phyloP scores from a whole-genome alignment of 768 basidiomycete genomes.

The Lentinula raphanica region DNA sequence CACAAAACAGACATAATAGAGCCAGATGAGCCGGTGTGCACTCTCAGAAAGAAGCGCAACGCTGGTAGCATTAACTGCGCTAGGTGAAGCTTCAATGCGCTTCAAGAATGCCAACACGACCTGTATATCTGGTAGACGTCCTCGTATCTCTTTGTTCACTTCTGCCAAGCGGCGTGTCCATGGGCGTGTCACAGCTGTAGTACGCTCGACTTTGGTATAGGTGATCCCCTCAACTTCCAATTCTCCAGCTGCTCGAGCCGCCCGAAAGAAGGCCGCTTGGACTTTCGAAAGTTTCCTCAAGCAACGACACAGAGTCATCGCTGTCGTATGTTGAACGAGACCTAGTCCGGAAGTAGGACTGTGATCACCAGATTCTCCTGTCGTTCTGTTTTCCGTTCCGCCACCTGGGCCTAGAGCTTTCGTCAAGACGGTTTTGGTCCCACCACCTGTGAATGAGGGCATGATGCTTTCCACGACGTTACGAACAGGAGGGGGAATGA shows the following conservation, averaged over 20 bases:
- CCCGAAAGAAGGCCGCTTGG: conserved; percentile 37
- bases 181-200: conserved; percentile 41
- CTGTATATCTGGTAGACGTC: conserved; percentile 80
- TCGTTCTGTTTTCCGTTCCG: background rate
- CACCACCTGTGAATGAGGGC: conserved; percentile 46
- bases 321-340: conserved; percentile 84
- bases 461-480: conserved; percentile 73
- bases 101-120: conserved; percentile 83
- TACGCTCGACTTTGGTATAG: background rate
- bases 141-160: conserved; percentile 69
- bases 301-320: conserved; percentile 70
- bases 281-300: conserved; percentile 66
- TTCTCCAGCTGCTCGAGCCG: conserved; percentile 55
- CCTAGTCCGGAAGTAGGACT: conserved; percentile 39
- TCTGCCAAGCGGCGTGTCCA: conserved; percentile 68
- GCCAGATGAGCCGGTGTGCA: conserved; percentile 74
- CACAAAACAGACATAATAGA: conserved; percentile 70
- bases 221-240: conserved; percentile 26
- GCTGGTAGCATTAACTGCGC: conserved; percentile 30
- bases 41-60: conserved; percentile 69
- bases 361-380: background rate
- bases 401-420: conserved; percentile 61
- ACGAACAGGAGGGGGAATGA: conserved; percentile 65
- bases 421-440: conserved; percentile 69
- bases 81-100: conserved; percentile 16